A percentile compares a stretch with the other conserved stretches of the same genome.
phyloP scores from a whole-genome alignment of 805 yeast species.

The Grigorovia transvaalensis region DNA sequence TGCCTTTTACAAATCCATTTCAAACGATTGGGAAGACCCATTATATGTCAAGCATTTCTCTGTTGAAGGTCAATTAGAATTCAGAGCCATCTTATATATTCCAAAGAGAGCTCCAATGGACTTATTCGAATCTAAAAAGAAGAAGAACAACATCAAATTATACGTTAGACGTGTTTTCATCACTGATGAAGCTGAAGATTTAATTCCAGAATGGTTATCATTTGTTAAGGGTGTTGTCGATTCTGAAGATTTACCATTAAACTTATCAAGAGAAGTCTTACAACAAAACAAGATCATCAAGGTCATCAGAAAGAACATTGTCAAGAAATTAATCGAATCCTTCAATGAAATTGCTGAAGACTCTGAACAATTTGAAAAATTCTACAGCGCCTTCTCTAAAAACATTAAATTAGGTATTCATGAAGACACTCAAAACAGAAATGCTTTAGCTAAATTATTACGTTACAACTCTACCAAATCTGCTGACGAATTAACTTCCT shows the following conservation, averaged over 20 bases:
- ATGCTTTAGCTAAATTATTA: constrained; percentile 87
- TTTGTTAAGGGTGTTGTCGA: constrained; percentile 99
- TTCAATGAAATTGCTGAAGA: constrained; percentile 99
- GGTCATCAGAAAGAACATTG: constrained; percentile 98
- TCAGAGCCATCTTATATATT: constrained; percentile 92
- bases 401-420: constrained; percentile 98
- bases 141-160: constrained; percentile 96
- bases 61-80: constrained; percentile 99
- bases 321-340: constrained; percentile 96
- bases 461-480: constrained; percentile 97
- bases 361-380: constrained; percentile 94
- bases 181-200: constrained; percentile 98
- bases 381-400: constrained; percentile 96
- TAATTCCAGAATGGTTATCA: constrained; percentile 97
- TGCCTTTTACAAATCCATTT: constrained; percentile 97
- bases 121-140: constrained; percentile 95
- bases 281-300: constrained; percentile 99
- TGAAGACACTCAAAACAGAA: constrained; percentile 97
- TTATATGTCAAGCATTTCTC: constrained; percentile 98
- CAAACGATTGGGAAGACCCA: constrained; percentile 99
- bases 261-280: constrained; percentile 98
- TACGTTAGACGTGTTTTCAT: constrained; percentile 99
- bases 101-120: constrained; percentile 99
- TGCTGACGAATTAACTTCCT: constrained; percentile 84
- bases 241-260: constrained; percentile 98